A percentile compares a stretch with the other conserved stretches of the same genome.
phyloP scores from a whole-genome alignment of 805 yeast species.

The Crinitomyces ghanaensis region DNA sequence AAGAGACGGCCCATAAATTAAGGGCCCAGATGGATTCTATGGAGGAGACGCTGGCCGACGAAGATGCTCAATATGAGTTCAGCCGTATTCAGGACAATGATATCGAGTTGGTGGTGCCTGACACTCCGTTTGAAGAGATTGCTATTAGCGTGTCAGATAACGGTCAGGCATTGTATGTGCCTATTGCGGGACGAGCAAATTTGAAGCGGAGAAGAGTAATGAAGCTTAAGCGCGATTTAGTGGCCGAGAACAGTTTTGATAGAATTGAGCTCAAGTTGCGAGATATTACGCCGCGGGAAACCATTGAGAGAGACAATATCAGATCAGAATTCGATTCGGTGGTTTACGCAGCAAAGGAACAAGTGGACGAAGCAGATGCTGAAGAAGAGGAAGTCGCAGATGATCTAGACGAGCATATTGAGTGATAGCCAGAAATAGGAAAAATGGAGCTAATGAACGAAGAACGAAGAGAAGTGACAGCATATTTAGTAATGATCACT shows the following conservation, averaged over 20 bases:
- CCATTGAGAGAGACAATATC: slow-evolving; percentile 50
- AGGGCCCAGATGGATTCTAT: slow-evolving; percentile 35
- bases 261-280: slow-evolving; percentile 50
- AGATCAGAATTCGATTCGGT: slow-evolving; percentile 33
- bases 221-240: slow-evolving; percentile 36
- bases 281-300: slow-evolving; percentile 63
- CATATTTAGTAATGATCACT: too few relatives aligned
- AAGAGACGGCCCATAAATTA: slow-evolving; percentile 31
- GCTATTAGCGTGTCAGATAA: slow-evolving; percentile 48
- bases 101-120: slow-evolving; percentile 39
- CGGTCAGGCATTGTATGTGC: slow-evolving; percentile 59
- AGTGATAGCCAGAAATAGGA: too few relatives aligned
- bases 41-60: slow-evolving; percentile 32
- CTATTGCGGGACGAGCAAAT: slow-evolving; percentile 65
- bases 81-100: slow-evolving; percentile 71
- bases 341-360: slow-evolving; percentile 22
- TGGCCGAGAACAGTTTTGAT: slow-evolving; percentile 48
- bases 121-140: slow-evolving; percentile 46
- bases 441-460: too few relatives aligned
- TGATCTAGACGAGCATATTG: slow-evolving; percentile 32
- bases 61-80: slow-evolving; percentile 38
- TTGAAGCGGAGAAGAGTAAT: slow-evolving; percentile 77
- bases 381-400: slow-evolving; percentile 29
- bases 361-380: slow-evolving; percentile 27
- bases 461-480: too few relatives aligned